Evolutionary conservation across 345 rosid genomes (phyloP).

Genomic region (Conringia planisiliqua): DNA sequence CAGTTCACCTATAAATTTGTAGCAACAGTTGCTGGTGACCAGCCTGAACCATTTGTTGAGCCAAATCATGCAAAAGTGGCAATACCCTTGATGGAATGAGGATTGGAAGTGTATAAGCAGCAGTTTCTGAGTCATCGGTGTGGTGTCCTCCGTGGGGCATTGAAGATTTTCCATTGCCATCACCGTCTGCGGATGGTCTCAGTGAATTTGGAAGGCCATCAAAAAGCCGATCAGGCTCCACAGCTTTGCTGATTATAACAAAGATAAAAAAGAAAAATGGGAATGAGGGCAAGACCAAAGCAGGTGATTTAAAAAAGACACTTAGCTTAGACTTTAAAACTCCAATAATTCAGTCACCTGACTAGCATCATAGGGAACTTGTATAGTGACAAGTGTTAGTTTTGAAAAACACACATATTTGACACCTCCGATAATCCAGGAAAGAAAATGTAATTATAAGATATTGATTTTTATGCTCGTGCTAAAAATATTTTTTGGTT

Average conservation of each 20-base stretch:
- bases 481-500: background rate
- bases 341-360: background rate
- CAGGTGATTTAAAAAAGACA: constrained; percentile 1
- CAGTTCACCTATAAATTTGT: constrained; percentile 62
- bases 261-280: background rate
- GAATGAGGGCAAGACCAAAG: constrained; percentile 11
- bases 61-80: constrained; percentile 89
- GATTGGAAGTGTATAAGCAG: constrained; percentile 67
- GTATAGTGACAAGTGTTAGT: background rate
- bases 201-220: constrained; percentile 91
- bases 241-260: constrained; percentile 67
- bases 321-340: background rate
- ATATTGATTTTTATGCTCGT: background rate
- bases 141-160: constrained; percentile 54
- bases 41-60: constrained; percentile 90
- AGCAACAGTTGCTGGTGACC: constrained; percentile 78
- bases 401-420: background rate
- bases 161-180: constrained; percentile 44
- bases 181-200: constrained; percentile 71
- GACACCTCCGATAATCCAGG: background rate
- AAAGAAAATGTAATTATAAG: background rate
- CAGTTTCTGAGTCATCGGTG: constrained; percentile 50
- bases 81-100: constrained; percentile 83
- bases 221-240: constrained; percentile 94
- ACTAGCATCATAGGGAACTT: background rate